These are phyloP conservation scores for Diaporthe capsici DNA, from an alignment of 2,329 filamentous ascomycete species.

Conservation along the genomic window DNA sequence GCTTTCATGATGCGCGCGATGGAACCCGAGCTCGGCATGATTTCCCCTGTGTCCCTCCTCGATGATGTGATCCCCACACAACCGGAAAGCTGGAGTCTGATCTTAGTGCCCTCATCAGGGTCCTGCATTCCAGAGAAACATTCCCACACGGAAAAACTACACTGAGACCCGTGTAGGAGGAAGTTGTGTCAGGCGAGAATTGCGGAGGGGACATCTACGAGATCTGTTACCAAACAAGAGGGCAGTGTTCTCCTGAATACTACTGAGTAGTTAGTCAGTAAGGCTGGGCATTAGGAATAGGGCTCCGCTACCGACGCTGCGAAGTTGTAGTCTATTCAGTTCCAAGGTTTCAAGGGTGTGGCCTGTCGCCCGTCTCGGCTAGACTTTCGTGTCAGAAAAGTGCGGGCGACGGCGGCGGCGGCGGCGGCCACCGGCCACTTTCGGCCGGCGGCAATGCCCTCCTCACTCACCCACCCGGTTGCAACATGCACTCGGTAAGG, in stretches of 20 bases:
- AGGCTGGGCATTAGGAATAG: background rate
- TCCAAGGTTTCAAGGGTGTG: background rate
- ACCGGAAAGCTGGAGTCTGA: background rate
- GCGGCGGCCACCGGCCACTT: slow-evolving; percentile 9
- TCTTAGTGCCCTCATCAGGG: background rate
- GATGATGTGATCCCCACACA: background rate
- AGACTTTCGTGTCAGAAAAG: slow-evolving; percentile 23
- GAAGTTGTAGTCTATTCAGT: background rate
- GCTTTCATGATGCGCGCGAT: background rate
- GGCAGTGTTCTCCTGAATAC: background rate
- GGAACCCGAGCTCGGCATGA: background rate
- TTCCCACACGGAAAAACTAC: background rate
- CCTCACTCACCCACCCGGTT: background rate
- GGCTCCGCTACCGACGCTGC: background rate
- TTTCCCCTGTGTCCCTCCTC: background rate
- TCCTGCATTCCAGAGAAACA: background rate
- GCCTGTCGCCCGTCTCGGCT: slow-evolving; percentile 24
- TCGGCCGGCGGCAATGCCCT: slow-evolving; percentile 26
- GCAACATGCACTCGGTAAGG: slow-evolving; percentile 1
- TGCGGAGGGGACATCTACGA: background rate
- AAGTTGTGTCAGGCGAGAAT: background rate
- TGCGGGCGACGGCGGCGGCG: slow-evolving; percentile 7
- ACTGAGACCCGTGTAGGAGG: background rate
- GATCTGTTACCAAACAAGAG: background rate
- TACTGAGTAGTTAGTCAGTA: slow-evolving; percentile 9